Evolutionary conservation across 208 protist species (phyloP).

Genomic region (Trichomonas tenax): DNA sequence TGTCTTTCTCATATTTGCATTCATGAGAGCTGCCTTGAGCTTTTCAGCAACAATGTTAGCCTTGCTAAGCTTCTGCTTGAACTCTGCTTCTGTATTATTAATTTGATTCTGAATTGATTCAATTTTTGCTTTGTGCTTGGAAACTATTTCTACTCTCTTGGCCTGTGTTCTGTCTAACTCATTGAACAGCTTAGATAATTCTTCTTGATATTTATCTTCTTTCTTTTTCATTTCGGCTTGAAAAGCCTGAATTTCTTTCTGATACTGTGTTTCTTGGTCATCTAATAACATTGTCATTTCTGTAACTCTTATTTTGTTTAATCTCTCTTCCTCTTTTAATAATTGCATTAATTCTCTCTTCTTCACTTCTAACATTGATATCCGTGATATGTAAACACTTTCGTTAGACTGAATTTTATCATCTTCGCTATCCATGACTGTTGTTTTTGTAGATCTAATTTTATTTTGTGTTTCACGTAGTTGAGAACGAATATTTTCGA

Average conservation of each 20-base stretch:
- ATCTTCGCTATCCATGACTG: neutral
- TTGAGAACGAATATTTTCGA: neutral
- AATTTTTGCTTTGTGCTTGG: neutral
- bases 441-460: neutral
- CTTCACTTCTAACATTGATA: neutral
- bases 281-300: neutral
- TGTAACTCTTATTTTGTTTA: neutral
- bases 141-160: too few relatives aligned
- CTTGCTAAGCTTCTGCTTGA: neutral
- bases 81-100: neutral
- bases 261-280: neutral
- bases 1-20: neutral
- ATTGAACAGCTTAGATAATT: neutral
- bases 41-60: neutral
- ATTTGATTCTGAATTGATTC: neutral
- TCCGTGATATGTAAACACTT: neutral
- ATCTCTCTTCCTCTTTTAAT: neutral
- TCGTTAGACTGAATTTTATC: neutral
- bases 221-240: neutral
- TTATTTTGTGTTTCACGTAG: neutral
- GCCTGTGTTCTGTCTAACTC: neutral
- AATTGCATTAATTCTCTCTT: neutral
- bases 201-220: neutral
- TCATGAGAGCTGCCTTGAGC: neutral
- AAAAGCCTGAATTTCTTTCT: neutral